Base-by-base conservation (phyloP, 768 basidiomycete genomes). In the Symmetrospora coprosmae region DNA sequence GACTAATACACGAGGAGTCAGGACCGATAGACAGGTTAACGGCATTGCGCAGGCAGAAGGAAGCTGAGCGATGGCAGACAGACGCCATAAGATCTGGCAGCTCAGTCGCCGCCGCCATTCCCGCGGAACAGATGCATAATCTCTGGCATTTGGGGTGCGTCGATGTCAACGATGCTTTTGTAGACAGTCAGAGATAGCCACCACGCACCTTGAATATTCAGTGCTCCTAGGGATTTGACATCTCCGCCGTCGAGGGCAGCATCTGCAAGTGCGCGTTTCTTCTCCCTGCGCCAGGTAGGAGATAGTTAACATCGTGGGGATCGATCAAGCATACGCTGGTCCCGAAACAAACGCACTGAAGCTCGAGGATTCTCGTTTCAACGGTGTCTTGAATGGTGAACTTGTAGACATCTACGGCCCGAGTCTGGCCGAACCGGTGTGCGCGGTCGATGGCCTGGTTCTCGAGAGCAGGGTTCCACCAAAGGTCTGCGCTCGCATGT, bases 381-480 rank as follows among this genome's bases (percentile, higher is more conserved):
- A 62, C 40, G 0, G 67, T 68, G 31, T 46, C 76, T 39, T 84
- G 81, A 56, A 96, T 83, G 66, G 84, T 64, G 30, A 97, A 63
- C 64, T 76, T 76, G 70, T 69, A 74, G 48, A 76, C 62, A 45
- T 66, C 51, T 45, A 69, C 67, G 63, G 84, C 80, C 27, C 83
- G 80, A 47, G 76, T 62, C 51, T 70, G 69, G 0, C 69, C 69
- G 55, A 70, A 66, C 9, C 69, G 64, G 51, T 68, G 65, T 13
- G 66, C 67, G 4, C 69, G 63, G 35, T 70, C 69, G 43, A 70
- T 65, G 19, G 67, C 68, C 39, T 69, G 68, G 39, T 41, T 25
- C 51, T 69, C 65, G 53, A 66, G 64, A 13, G 60, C 47, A 23
- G 64, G 64, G 39, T 64, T 62, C 59, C 51, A 66, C 62, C 64